Evolutionary conservation across 1,139 yeast genomes (phyloP).

Genomic region (Hanseniaspora gamundiae): DNA sequence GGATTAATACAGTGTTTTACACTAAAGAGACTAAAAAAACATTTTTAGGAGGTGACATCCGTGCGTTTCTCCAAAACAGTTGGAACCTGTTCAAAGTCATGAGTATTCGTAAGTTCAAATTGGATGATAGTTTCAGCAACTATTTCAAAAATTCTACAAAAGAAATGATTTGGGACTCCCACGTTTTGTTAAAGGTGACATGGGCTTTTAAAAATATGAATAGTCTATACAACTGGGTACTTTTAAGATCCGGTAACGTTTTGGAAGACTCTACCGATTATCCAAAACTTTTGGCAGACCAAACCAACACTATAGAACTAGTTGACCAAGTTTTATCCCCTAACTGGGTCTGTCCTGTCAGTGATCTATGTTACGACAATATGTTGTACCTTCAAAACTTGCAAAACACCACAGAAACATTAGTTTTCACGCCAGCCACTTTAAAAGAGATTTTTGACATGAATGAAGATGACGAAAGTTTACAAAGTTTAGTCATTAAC

Average conservation of each 20-base stretch:
- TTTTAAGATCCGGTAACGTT: not conserved
- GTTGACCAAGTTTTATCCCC: not conserved
- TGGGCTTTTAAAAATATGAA: constrained; percentile 33
- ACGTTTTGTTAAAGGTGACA: constrained; percentile 28
- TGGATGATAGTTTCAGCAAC: constrained; percentile 10
- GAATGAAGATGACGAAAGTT: not conserved
- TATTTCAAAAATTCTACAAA: constrained; percentile 20
- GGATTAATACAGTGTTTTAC: constrained; percentile 4
- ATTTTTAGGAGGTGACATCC: constrained; percentile 17
- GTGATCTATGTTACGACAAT: not conserved
- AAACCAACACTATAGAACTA: not conserved
- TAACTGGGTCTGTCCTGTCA: not conserved
- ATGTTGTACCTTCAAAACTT: not conserved
- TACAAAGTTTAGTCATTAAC: not conserved
- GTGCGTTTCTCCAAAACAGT: constrained; percentile 16
- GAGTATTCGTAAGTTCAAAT: constrained; percentile 9
- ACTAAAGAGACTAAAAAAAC: constrained; percentile 16
- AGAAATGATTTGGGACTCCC: constrained; percentile 29
- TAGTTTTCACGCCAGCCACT: not conserved
- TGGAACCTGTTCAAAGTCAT: constrained; percentile 16
- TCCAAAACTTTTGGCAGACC: not conserved
- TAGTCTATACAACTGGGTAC: not conserved
- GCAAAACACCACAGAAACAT: not conserved
- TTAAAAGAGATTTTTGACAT: no score
- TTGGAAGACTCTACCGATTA: not conserved